Evolutionary conservation across 768 basidiomycete species (phyloP).

Genomic region (Cystobasidium ongulense): DNA sequence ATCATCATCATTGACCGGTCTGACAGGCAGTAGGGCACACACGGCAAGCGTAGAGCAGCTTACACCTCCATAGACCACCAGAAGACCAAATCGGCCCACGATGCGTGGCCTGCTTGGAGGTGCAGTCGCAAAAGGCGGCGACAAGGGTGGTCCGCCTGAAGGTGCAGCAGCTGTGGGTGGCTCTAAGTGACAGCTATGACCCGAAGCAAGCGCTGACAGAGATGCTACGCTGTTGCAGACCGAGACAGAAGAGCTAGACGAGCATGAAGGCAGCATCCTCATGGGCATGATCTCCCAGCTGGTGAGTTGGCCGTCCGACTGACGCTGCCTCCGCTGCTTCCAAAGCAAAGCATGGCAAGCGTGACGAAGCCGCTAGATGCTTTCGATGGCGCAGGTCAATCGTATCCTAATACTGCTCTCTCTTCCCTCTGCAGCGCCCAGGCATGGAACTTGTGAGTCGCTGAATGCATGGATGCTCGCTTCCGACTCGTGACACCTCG

Average conservation of each 20-base stretch:
- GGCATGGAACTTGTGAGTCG: slow-evolving; percentile 77
- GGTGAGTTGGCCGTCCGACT: slow-evolving; percentile 51
- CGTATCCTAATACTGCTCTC: neutral
- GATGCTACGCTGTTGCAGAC: neutral
- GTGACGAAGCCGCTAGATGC: neutral
- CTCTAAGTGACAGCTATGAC: neutral
- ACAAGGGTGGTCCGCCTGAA: slow-evolving; percentile 2
- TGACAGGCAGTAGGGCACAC: too few species aligned
- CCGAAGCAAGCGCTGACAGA: neutral
- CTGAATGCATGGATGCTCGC: slow-evolving; percentile 68
- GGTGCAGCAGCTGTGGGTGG: slow-evolving; percentile 2
- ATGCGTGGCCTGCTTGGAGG: slow-evolving; percentile 1
- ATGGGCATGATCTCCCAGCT: slow-evolving; percentile 79
- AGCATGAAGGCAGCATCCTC: slow-evolving; percentile 45
- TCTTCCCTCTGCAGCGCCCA: slow-evolving; percentile 14
- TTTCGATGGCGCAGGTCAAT: neutral
- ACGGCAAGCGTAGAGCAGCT: too few species aligned
- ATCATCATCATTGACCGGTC: too few species aligned
- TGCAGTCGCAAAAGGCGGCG: neutral
- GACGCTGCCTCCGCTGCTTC: neutral
- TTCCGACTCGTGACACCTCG: slow-evolving; percentile 45
- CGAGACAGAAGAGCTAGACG: slow-evolving; percentile 36
- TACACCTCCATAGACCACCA: too few species aligned
- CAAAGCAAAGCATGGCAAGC: neutral
- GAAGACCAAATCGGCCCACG: too few species aligned